Evolutionary conservation across 176 grass and related monocot genomes (phyloP).

Genomic region (Raddia guianensis): DNA sequence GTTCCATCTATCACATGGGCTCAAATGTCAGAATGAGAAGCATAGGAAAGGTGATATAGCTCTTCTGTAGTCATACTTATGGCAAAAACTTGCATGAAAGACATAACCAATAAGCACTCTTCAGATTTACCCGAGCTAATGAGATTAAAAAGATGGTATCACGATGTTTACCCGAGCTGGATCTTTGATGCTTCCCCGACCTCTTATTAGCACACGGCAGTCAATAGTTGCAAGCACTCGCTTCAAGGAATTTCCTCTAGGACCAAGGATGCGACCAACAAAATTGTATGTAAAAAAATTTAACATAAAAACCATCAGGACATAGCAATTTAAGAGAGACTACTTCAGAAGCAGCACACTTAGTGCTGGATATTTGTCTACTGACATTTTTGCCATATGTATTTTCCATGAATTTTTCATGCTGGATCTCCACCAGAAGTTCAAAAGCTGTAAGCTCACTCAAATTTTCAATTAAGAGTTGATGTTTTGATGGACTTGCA

Average conservation of each 20-base stretch:
- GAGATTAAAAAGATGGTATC: slow-evolving; percentile 12
- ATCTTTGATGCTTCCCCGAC: slow-evolving; percentile 96
- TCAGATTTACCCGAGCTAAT: not conserved
- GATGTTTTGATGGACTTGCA: too few species aligned
- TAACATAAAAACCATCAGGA: slow-evolving; percentile 28
- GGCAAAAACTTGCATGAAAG: slow-evolving; percentile 9
- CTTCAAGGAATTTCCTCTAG: slow-evolving; percentile 96
- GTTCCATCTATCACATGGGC: not conserved
- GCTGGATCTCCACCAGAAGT: too few species aligned
- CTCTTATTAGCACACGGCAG: slow-evolving; percentile 93
- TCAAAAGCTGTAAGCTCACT: too few species aligned
- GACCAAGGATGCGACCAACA: slow-evolving; percentile 92
- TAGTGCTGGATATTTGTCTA: slow-evolving; percentile 89
- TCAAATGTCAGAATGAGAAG: not conserved
- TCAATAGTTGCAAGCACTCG: slow-evolving; percentile 90
- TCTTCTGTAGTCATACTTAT: slow-evolving; percentile 6
- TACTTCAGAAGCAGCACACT: slow-evolving; percentile 47
- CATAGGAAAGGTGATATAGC: slow-evolving; percentile 13
- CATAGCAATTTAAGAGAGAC: not conserved
- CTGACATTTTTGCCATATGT: slow-evolving; percentile 44
- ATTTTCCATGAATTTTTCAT: too few species aligned
- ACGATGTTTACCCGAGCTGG: slow-evolving; percentile 68
- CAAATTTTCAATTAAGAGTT: too few species aligned
- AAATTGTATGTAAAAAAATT: slow-evolving; percentile 77
- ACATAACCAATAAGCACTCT: not conserved